phyloP scores from a whole-genome alignment of 1,139 yeast genomes.

The Blastobotrys apis region DNA sequence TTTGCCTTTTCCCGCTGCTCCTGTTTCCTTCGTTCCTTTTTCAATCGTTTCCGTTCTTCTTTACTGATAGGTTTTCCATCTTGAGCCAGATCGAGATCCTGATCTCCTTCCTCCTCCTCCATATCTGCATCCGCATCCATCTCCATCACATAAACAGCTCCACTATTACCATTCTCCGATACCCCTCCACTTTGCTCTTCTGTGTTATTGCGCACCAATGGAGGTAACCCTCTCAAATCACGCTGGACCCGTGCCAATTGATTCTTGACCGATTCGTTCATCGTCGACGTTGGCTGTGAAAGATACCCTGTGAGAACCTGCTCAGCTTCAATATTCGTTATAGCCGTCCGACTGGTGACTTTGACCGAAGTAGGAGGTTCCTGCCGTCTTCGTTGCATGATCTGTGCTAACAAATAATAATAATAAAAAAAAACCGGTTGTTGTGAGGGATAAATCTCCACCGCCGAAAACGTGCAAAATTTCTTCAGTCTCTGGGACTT shows the following conservation, averaged over 20 bases:
- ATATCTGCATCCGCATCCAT: not conserved
- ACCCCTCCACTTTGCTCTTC: constrained; percentile 12
- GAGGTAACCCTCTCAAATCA: constrained; percentile 71
- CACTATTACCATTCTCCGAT: constrained; percentile 5
- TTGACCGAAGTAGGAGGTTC: constrained; percentile 30
- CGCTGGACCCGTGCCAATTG: constrained; percentile 66
- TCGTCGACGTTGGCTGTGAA: constrained; percentile 47
- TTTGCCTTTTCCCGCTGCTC: constrained; percentile 26
- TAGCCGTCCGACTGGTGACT: constrained; percentile 25
- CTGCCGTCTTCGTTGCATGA: constrained; percentile 16
- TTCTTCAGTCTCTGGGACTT: too few species aligned
- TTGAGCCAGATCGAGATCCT: constrained; percentile 7
- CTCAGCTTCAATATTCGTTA: constrained; percentile 38
- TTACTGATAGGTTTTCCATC: constrained; percentile 24
- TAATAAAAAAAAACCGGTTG: not conserved
- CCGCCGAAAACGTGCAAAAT: too few species aligned
- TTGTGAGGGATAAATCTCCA: too few species aligned
- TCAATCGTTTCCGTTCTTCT: constrained; percentile 38
- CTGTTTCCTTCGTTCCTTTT: constrained; percentile 39
- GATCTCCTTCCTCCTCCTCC: constrained; percentile 2
- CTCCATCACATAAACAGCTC: constrained; percentile 6
- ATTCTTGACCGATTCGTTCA: constrained; percentile 40
- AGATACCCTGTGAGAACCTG: constrained; percentile 44
- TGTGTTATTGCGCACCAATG: constrained; percentile 33
- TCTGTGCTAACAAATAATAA: not conserved